Base-by-base conservation (phyloP, 306 rosid species). In the Ormosia semicastrata region DNA sequence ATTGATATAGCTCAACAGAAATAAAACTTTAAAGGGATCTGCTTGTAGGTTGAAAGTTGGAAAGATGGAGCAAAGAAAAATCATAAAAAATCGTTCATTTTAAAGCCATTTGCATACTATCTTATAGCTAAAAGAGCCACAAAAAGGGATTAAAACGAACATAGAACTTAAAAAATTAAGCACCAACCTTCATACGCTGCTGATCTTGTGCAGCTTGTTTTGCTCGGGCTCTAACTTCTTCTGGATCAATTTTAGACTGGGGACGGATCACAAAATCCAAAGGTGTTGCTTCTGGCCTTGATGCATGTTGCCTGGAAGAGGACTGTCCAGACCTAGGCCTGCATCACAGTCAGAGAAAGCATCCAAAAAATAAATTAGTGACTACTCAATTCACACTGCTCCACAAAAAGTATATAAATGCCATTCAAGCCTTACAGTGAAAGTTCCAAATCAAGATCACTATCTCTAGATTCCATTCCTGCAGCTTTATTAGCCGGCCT, bases 241-340 rank as follows among this genome's bases (percentile, higher is more conserved):
- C 98, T 4, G 98, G 98, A 71, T 95, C 98, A 85, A 95, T 84
- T 88, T 93, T 95, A 67, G 98, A 95, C 64, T 88, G 98, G 63
- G 98, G 99, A 0, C 97, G 98, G 75, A 96, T 89, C 66, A 96
- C 68, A 83, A 93, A 96, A 91, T 96, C 99, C 90, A 96, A 77
- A 4, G 98, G 99, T 18, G 97, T 92, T 52, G 99, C 99, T 88
- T 94, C 99, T 0, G 98, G 99, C 78, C 97, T 91, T 58, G 93
- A 84, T 69, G 99, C 89, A 24, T 86, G 94, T 76, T 89, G 96
- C 80, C 97, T 84, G 34, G 97, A 83, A 72, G 99, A 95, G 41
- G 97, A 91, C 74, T 89, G 94, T 54, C 99, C 89, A 76, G 98
- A 87, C 71, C 90, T 96, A 14, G 93, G 93, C 89, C 99, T 96